Evolutionary conservation across 2,329 filamentous ascomycete species (phyloP), one percentile per base, ranked within the genome.

Genomic region (Curvularia eragrostidis): DNA sequence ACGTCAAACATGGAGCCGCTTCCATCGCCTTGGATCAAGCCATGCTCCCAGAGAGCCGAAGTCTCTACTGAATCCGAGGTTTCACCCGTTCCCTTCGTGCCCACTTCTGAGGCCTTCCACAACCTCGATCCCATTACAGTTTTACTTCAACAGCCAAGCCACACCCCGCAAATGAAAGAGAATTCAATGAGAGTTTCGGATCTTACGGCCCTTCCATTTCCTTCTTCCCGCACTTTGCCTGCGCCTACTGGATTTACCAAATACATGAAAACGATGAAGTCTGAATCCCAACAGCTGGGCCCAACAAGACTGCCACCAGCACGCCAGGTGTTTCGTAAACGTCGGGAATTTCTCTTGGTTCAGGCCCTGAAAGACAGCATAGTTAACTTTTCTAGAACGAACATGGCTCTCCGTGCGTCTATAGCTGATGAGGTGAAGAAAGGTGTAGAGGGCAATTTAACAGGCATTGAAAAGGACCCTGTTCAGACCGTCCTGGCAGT

Each of bases 291-390:
- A 32, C 36, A 24, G n/a, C 26, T 13, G 2, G n/a, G 36, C 26
- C 36, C 34, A n/a, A n/a, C 15, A 41, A 5, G 5, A 21, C 36
- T 26, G 4, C 34, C 36, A 21, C n/a, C 48, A 9, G 34, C 34
- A 9, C 48, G 36, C 38, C 48, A 41, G 18, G 2, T 15, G n/a
- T 9, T 41, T 13, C 48, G 48, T 8, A 50, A 50, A 30, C 36
- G 48, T 8, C 48, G 48, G 8, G 48, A 50, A 19, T 15, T 19
- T 41, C 38, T 50, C 9, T 50, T 50, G 7, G 24, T 18, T n/a
- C 36, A 50, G 15, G 36, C 26, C 34, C 26, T 50, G 3, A 50
- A 50, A 21, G 48, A 50, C 24, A 50, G 48, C 21, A 50, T 50
- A 1, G 3, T 50, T 19, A 30, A 30, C 15, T 41, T 18, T 13